Conservation (phyloP, 2,329 filamentous ascomycete species). For the Beauveria bassiana region DNA sequence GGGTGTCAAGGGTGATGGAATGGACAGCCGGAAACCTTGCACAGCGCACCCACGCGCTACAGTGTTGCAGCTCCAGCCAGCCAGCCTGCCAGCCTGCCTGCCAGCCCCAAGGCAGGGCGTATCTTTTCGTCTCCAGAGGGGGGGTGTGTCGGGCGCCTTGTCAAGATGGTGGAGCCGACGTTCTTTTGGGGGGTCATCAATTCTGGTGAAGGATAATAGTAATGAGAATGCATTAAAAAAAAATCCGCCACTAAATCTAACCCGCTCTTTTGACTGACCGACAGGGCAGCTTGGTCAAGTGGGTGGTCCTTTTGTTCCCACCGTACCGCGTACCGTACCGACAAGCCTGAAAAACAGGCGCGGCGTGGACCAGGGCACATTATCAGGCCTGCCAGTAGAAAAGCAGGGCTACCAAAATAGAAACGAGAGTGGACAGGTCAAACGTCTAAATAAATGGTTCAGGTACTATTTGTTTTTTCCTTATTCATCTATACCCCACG, state of each 20-base stretch:
- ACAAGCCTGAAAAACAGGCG: neutral
- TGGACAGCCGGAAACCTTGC: neutral
- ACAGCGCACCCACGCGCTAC: neutral
- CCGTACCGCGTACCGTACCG: no score
- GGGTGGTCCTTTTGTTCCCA: no score
- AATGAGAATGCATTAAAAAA: neutral
- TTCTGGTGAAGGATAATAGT: neutral
- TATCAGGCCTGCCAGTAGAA: neutral
- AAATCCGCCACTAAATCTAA: neutral
- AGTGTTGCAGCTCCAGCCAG: neutral
- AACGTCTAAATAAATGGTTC: neutral
- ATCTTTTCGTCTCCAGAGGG: neutral
- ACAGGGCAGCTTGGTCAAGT: neutral
- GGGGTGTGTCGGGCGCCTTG: neutral
- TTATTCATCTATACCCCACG: neutral
- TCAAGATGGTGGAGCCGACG: neutral
- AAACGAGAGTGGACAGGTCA: neutral
- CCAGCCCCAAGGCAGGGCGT: neutral
- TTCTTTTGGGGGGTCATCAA: neutral
- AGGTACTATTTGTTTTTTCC: neutral
- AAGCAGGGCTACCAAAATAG: neutral
- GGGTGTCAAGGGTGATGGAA: neutral
- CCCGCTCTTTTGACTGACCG: no score
- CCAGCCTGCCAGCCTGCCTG: neutral
- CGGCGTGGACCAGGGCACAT: neutral